Conservation (phyloP, 179 eudicot species). For the Silene vulgaris region DNA sequence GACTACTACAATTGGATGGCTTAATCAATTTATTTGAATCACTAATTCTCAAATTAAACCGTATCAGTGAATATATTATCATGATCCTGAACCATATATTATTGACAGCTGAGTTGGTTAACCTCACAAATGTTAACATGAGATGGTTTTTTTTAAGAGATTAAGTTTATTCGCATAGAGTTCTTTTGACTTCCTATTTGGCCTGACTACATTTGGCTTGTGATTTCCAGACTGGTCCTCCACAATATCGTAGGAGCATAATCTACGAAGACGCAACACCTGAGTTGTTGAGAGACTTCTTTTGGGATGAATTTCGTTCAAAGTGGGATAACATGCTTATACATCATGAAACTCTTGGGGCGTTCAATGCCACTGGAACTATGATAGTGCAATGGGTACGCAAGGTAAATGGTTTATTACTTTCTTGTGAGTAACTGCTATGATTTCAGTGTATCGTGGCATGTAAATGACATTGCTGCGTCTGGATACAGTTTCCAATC, state of each 20-base stretch:
- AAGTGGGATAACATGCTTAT: constrained; percentile 91
- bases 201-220: too few relatives aligned
- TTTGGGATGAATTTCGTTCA: constrained; percentile 83
- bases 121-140: too few relatives aligned
- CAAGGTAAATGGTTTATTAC: constrained; percentile 43
- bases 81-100: too few relatives aligned
- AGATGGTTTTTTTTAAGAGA: too few relatives aligned
- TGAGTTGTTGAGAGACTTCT: constrained; percentile 85
- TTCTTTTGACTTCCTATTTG: too few relatives aligned
- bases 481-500: constrained; percentile 69
- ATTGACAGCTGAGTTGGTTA: too few relatives aligned
- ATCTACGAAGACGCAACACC: constrained; percentile 92
- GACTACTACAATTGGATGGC: not conserved
- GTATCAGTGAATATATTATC: too few relatives aligned
- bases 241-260: constrained; percentile 86
- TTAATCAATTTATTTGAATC: not conserved
- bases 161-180: too few relatives aligned
- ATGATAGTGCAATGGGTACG: constrained; percentile 89
- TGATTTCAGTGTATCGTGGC: constrained; percentile 10
- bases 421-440: not conserved
- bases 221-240: constrained; percentile 47
- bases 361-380: constrained; percentile 66
- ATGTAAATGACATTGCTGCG: constrained; percentile 16
- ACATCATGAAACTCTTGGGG: constrained; percentile 56
- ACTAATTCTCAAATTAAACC: too few relatives aligned